Conservation (phyloP, 495 filamentous ascomycete genomes). For the Talaromyces adpressus region DNA sequence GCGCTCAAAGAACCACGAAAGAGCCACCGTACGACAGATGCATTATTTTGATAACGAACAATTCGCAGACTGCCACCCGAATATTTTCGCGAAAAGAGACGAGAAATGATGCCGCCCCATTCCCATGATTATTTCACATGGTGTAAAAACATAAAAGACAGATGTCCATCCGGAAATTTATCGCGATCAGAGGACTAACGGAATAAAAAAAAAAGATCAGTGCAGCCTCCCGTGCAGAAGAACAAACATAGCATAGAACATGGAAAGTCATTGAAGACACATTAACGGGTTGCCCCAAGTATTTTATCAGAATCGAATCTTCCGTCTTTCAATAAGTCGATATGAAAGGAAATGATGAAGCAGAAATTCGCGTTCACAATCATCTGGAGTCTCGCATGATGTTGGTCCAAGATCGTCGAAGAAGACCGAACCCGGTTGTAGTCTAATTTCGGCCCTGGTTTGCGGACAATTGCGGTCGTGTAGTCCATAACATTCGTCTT, state of each 20-base stretch:
- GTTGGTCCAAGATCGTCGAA: not conserved
- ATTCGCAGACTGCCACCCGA: conserved; percentile 14
- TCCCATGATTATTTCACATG: conserved; percentile 11
- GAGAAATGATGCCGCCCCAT: conserved; percentile 5
- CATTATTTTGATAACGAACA: conserved; percentile 9
- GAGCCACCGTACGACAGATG: conserved; percentile 9
- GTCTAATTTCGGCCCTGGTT: not conserved
- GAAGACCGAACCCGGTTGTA: not conserved
- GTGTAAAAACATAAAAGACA: conserved; percentile 16
- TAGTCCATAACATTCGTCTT: conserved; percentile 31
- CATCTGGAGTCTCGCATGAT: not conserved
- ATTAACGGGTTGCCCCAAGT: conserved; percentile 31
- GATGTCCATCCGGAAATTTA: conserved; percentile 13
- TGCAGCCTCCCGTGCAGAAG: conserved; percentile 14
- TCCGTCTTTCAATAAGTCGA: conserved; percentile 14
- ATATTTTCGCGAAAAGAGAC: conserved; percentile 6
- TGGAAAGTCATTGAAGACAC: conserved; percentile 13
- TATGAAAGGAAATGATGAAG: not conserved
- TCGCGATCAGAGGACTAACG: conserved; percentile 12
- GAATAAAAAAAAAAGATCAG: conserved; percentile 9
- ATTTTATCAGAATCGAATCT: conserved; percentile 22
- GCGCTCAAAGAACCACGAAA: conserved; percentile 9
- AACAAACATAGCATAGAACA: conserved; percentile 12
- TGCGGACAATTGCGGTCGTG: conserved; percentile 16
- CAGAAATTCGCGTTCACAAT: not conserved